These are phyloP conservation scores for Anastatica hierochuntica DNA, from an alignment of 345 rosid genomes.

Conservation along the genomic window DNA sequence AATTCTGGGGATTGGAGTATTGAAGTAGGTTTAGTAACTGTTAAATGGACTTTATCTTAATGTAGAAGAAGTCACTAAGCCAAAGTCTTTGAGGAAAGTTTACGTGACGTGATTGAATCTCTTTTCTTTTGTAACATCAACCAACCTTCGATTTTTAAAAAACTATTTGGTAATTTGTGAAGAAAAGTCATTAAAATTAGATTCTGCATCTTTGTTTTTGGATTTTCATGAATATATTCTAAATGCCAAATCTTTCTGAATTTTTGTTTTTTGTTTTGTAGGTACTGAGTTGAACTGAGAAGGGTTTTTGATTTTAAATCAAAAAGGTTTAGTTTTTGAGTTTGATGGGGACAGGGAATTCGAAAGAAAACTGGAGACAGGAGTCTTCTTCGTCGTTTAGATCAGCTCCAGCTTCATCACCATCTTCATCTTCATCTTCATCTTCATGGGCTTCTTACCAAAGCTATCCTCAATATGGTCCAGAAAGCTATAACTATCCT, in stretches of 20 bases:
- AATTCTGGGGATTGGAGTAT: slow-evolving; percentile 11
- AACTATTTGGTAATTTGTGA: slow-evolving; percentile 8
- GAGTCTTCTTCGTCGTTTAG: slow-evolving; percentile 20
- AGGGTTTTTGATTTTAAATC: no score
- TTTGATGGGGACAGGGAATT: slow-evolving; percentile 61
- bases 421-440: no score
- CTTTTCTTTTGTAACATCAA: no score
- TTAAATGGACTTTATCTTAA: background rate
- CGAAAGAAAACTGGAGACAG: slow-evolving; percentile 50
- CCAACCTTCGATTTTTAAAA: slow-evolving; percentile 5
- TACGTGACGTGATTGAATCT: slow-evolving; percentile 24
- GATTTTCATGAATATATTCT: no score
- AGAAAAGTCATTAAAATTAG: background rate
- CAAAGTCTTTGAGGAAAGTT: background rate
- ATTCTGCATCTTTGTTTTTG: no score
- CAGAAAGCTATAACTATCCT: slow-evolving; percentile 34
- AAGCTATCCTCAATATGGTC: slow-evolving; percentile 34
- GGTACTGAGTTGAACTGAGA: background rate
- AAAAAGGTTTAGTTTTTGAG: no score
- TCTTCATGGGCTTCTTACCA: slow-evolving; percentile 41
- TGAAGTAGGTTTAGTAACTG: slow-evolving; percentile 7
- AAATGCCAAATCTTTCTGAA: no score
- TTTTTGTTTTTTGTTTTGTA: background rate
- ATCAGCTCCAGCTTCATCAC: slow-evolving; percentile 21
- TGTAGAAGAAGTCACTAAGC: slow-evolving; percentile 17